These are phyloP conservation scores for Orbilia oligospora DNA, from an alignment of 2,329 filamentous ascomycete genomes.

Conservation along the genomic window DNA sequence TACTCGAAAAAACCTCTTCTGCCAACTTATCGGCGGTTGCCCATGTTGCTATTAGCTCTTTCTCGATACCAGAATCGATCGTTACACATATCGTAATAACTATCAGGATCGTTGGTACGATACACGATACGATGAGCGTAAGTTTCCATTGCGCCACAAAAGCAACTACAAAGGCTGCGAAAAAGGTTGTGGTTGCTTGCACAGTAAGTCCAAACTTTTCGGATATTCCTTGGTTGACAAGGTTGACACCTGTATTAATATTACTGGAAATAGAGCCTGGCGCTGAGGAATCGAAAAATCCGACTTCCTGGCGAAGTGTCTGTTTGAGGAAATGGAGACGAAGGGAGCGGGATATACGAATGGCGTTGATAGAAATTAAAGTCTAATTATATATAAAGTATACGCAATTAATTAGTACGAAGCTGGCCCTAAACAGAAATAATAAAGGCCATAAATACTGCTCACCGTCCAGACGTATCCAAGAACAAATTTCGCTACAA, in stretches of 20 bases:
- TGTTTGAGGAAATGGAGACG: conserved; percentile 37
- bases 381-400: not conserved
- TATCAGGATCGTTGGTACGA: conserved; percentile 67
- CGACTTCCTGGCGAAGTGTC: conserved; percentile 74
- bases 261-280: conserved; percentile 63
- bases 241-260: conserved; percentile 76
- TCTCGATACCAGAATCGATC: conserved; percentile 71
- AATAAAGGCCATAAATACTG: conserved; percentile 45
- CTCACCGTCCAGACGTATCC: conserved; percentile 74
- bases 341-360: conserved; percentile 25
- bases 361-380: conserved; percentile 31
- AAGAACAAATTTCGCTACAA: conserved; percentile 76
- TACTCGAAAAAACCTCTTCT: conserved; percentile 73
- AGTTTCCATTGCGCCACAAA: conserved; percentile 74
- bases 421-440: no score
- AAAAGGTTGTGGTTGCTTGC: conserved; percentile 72
- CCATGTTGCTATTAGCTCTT: conserved; percentile 70
- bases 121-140: conserved; percentile 74
- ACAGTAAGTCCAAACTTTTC: conserved; percentile 72
- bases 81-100: conserved; percentile 72
- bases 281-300: conserved; percentile 75
- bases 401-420: no score
- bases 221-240: conserved; percentile 73
- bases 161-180: conserved; percentile 72
- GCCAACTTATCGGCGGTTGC: conserved; percentile 74